phyloP scores from a whole-genome alignment of 805 yeast species.

The Blastobotrys parvus region DNA sequence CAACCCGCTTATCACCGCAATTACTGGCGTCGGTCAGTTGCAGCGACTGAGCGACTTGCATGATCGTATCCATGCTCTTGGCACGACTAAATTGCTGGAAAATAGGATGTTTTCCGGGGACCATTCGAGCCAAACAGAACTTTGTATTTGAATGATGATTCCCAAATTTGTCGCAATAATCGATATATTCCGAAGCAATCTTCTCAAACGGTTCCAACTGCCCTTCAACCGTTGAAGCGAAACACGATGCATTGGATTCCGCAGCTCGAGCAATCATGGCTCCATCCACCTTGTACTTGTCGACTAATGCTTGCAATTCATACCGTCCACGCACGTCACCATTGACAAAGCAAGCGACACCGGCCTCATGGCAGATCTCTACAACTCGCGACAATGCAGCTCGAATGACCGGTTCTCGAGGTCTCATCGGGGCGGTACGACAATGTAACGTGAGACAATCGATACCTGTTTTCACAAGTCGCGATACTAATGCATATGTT shows the following conservation, averaged over 20 bases:
- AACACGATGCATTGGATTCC: constrained; percentile 77
- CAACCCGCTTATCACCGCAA: no score
- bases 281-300: constrained; percentile 53
- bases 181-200: constrained; percentile 47
- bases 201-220: constrained; percentile 46
- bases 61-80: constrained; percentile 34
- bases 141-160: constrained; percentile 70
- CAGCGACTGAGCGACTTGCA: no score
- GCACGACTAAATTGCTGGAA: constrained; percentile 50
- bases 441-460: constrained; percentile 84
- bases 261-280: constrained; percentile 94
- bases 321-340: constrained; percentile 56
- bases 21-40: no score
- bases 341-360: constrained; percentile 70
- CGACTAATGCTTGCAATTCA: constrained; percentile 48
- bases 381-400: constrained; percentile 57
- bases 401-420: constrained; percentile 69
- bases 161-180: constrained; percentile 45
- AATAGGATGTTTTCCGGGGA: constrained; percentile 63
- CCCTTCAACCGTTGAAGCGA: constrained; percentile 25
- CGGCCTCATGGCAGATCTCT: constrained; percentile 48
- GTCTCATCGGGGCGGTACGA: constrained; percentile 79
- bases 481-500: constrained; percentile 50
- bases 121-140: constrained; percentile 66
- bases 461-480: constrained; percentile 70